Conservation (phyloP, 257 asterid species). For the Thymus mandschuricus region DNA sequence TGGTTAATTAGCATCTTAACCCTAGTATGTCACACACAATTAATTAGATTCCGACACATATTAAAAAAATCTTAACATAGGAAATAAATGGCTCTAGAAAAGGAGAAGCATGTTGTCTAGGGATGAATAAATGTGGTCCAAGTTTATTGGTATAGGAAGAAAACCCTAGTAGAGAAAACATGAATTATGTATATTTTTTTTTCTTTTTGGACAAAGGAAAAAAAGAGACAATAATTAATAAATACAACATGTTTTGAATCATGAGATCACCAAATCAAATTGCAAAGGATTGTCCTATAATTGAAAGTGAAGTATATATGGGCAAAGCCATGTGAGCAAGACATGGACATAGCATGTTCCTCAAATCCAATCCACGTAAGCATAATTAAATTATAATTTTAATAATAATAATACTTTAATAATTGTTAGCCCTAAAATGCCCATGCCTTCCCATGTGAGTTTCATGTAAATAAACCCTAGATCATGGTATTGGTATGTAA, state of each 20-base stretch:
- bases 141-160: neutral
- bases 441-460: constrained; percentile 45
- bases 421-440: neutral
- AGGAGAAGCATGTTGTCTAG: constrained; percentile 4
- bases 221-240: constrained; percentile 23
- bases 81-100: neutral
- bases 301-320: constrained; percentile 35
- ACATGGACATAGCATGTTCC: constrained; percentile 44
- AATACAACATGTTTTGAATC: constrained; percentile 34
- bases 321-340: constrained; percentile 54
- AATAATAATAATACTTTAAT: neutral
- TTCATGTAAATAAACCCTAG: constrained; percentile 14
- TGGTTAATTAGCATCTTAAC: neutral
- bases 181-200: neutral
- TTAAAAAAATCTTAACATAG: neutral
- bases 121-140: constrained; percentile 24
- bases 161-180: neutral
- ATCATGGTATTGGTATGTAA: constrained; percentile 30
- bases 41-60: neutral
- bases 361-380: constrained; percentile 33
- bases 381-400: constrained; percentile 2
- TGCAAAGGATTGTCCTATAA: constrained; percentile 12
- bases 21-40: neutral
- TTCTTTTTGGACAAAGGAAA: constrained; percentile 21
- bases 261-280: constrained; percentile 37